A percentile compares a stretch with the other conserved stretches of the same genome.
Conservation (phyloP, 257 asterid genomes). For the Salvia splendens region DNA sequence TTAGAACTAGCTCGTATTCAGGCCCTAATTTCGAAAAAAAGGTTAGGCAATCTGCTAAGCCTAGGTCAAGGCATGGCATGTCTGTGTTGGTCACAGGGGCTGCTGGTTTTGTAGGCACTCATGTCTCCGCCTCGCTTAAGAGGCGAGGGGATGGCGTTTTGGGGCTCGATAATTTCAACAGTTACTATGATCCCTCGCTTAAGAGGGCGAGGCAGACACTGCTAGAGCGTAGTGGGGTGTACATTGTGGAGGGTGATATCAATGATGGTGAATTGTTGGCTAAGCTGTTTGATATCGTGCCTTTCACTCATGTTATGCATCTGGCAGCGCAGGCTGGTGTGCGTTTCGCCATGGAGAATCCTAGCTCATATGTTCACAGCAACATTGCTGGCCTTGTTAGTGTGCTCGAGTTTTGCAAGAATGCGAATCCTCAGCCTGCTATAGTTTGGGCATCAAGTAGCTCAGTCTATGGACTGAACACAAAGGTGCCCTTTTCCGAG, state of each 20-base stretch:
- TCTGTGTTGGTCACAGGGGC: constrained; percentile 65
- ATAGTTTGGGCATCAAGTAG: constrained; percentile 72
- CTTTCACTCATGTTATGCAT: constrained; percentile 65
- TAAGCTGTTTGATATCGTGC: constrained; percentile 49
- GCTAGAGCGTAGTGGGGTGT: constrained; percentile 50
- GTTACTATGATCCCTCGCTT: constrained; percentile 54
- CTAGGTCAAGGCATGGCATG: constrained; percentile 51
- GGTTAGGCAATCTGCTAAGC: constrained; percentile 49
- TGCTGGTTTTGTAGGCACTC: constrained; percentile 67
- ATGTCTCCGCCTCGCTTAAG: constrained; percentile 56
- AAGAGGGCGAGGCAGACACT: constrained; percentile 60
- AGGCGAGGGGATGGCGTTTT: constrained; percentile 63
- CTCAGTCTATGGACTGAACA: constrained; percentile 59
- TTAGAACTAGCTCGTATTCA: constrained; percentile 43
- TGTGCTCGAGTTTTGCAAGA: constrained; percentile 60
- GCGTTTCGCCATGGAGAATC: constrained; percentile 65
- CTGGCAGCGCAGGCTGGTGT: constrained; percentile 73
- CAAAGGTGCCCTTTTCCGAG: constrained; percentile 57
- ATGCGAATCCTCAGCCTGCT: constrained; percentile 61
- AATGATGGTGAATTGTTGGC: constrained; percentile 44
- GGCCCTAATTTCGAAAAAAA: constrained; percentile 47
- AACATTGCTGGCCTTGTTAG: constrained; percentile 65
- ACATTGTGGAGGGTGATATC: constrained; percentile 62
- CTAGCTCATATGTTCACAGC: constrained; percentile 62
- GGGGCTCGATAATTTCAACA: constrained; percentile 60